Base-by-base conservation (phyloP, 768 basidiomycete genomes). In the Phanerochaete sordida region DNA sequence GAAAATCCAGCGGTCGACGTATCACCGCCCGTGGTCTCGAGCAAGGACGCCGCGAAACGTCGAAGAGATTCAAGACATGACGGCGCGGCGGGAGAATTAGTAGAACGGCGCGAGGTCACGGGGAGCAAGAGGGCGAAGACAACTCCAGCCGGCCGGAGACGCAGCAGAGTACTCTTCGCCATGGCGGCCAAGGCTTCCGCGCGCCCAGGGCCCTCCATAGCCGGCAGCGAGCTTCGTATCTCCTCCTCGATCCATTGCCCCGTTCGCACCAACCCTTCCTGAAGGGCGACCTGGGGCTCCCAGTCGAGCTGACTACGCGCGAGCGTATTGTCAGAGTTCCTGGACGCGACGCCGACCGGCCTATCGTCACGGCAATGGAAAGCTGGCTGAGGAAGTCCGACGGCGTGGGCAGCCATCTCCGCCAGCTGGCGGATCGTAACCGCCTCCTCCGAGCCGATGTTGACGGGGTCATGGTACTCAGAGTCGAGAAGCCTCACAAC, bases 101-200 rank as follows among this genome's bases (percentile, higher is more conserved):
- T 21, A 28, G 4, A 5, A 24, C 33, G 23, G 3, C 79, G 75
- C 8, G 84, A 85, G 0, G 84, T 85, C 64, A 86, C 76, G 1
- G 85, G 85, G 8, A 86, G 77, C 2, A 86, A 73, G 44, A 85
- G 73, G 1, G 79, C 85, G 63, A 84, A 83, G 6, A 69, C 75
- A 54, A 75, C 70, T 1, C 67, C 68, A 24, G 70, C 67, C 0
- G 67, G 58, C 6, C 67, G 62, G 8, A 85, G 70, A 47, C 76
- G 57, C 27, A 84, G 60, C 9, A 83, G 48, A 46, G 73, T 61
- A 62, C 83, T 84, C 37, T 39, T 47, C 19, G 68, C 66, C 44
- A 77, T 66, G 11, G 15, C 19, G 19, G 68, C 65, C 31, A 61
- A 63, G 4, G 35, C 46, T 0, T 64, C 50, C 24, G 50, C 45